Percentiles rank a stretch among this genome's conserved stretches.
These are phyloP conservation scores for Pythium rhizo-oryzae DNA, from an alignment of 352 stramenopile species.

Conservation along the genomic window DNA sequence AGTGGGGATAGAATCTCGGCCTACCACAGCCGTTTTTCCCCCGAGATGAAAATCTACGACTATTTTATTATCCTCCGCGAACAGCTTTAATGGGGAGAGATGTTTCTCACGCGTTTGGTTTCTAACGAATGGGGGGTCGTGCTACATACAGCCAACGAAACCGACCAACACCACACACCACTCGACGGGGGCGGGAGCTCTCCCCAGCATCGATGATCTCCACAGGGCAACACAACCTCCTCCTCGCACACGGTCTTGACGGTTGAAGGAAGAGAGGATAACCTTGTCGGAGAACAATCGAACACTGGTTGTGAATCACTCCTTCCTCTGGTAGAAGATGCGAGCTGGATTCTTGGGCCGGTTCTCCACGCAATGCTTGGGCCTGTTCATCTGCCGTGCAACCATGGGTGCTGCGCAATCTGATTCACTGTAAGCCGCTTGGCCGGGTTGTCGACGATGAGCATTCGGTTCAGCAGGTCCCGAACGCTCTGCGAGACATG, in stretches of 20 bases:
- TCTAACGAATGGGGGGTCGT: conserved; percentile 16
- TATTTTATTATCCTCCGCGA: conserved; percentile 36
- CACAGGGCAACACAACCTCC: neutral
- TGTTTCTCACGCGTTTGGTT: conserved; percentile 17
- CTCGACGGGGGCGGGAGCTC: neutral
- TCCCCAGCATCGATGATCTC: neutral
- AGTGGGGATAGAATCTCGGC: conserved; percentile 50
- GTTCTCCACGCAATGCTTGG: neutral
- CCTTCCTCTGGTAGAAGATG: neutral
- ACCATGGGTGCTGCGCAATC: conserved; percentile 84
- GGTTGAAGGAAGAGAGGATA: neutral
- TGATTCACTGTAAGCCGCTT: conserved; percentile 78
- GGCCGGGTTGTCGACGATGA: conserved; percentile 81
- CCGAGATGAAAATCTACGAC: conserved; percentile 32
- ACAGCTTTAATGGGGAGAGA: conserved; percentile 21
- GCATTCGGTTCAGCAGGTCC: conserved; percentile 78
- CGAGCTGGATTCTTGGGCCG: neutral
- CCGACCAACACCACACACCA: neutral
- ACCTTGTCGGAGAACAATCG: neutral
- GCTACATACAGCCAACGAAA: conserved; percentile 13
- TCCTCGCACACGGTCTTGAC: neutral
- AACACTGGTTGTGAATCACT: neutral
- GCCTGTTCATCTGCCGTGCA: conserved; percentile 56
- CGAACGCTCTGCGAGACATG: conserved; percentile 73
- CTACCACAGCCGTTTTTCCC: neutral